Evolutionary conservation across 2,329 filamentous ascomycete species (phyloP), one percentile per base, ranked within the genome.

Genomic region (Colletotrichum sp.): DNA sequence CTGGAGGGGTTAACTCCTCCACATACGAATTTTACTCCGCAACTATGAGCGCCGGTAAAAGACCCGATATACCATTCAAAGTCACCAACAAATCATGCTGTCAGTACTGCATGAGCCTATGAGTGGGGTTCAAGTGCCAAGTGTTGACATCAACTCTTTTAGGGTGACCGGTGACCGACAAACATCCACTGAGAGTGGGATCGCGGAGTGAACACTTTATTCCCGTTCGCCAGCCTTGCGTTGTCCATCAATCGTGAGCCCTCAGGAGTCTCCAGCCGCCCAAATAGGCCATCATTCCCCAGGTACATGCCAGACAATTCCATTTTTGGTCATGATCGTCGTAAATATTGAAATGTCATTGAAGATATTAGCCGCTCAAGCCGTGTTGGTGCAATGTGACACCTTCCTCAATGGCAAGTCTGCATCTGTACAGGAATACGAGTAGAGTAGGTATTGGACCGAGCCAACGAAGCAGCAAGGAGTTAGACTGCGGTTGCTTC

Each of bases 201-300:
- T 52, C 43, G 43, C 43, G 43, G n/a, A 13, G n/a, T 52, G 10
- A 2, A 52, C n/a, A 21, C 43, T 21, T 52, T 21, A 52, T 52
- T 21, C 43, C 43, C 10, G n/a, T 13, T 52, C 10, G n/a, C 43
- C 43, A 52, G 43, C 6, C 43, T 52, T 52, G 43, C 43, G 43
- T 21, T 21, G 18, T 8, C 43, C n/a, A 21, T 21, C n/a, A 52
- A 21, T 52, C n/a, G 6, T 13, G 43, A 4, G n/a, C 2, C n/a
- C 10, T 21, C n/a, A 48, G n/a, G 3, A 48, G 0, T 48, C 10
- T 0, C 6, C n/a, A 48, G 0, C 1, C 10, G n/a, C 43, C 10
- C 43, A 52, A 52, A 52, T 13, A 21, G 43, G 43, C 6, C 43
- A 48, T 48, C 4, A 3, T 0, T 21, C 12, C n/a, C 43, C n/a